Evolutionary conservation across 208 protist genomes (phyloP).

Genomic region (Wallacemonas collosoma): DNA sequence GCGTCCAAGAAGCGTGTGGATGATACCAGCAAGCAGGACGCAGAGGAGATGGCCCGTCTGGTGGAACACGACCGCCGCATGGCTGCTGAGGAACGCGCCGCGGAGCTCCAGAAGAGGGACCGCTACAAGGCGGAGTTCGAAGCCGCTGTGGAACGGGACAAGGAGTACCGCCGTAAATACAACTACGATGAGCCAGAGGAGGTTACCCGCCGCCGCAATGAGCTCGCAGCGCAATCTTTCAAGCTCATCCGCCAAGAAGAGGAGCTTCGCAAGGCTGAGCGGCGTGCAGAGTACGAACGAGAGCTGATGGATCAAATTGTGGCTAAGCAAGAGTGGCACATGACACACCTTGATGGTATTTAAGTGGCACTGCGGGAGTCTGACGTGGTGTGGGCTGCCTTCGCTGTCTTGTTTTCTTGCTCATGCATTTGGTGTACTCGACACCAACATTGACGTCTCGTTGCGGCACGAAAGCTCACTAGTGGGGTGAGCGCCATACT

Average conservation of each 20-base stretch:
- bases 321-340: conserved; percentile 62
- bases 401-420: too few species aligned
- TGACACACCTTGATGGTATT: conserved; percentile 67
- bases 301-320: conserved; percentile 81
- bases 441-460: too few species aligned
- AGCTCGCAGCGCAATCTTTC: conserved; percentile 56
- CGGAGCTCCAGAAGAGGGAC: conserved; percentile 50
- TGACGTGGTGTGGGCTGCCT: too few species aligned
- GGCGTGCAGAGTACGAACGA: conserved; percentile 58
- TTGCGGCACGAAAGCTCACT: too few species aligned
- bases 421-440: too few species aligned
- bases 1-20: conserved; percentile 34
- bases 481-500: too few species aligned
- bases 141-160: conserved; percentile 65
- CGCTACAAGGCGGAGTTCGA: conserved; percentile 74
- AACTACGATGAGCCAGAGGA: conserved; percentile 86
- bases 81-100: conserved; percentile 53
- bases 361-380: background rate
- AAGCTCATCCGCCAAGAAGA: conserved; percentile 66
- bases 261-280: conserved; percentile 41
- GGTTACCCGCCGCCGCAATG: conserved; percentile 62
- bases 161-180: conserved; percentile 66
- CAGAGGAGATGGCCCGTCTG: conserved; percentile 49
- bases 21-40: conserved; percentile 39
- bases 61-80: conserved; percentile 62